phyloP scores from a whole-genome alignment of 78 protist species.

The Diacronema lutheri region DNA sequence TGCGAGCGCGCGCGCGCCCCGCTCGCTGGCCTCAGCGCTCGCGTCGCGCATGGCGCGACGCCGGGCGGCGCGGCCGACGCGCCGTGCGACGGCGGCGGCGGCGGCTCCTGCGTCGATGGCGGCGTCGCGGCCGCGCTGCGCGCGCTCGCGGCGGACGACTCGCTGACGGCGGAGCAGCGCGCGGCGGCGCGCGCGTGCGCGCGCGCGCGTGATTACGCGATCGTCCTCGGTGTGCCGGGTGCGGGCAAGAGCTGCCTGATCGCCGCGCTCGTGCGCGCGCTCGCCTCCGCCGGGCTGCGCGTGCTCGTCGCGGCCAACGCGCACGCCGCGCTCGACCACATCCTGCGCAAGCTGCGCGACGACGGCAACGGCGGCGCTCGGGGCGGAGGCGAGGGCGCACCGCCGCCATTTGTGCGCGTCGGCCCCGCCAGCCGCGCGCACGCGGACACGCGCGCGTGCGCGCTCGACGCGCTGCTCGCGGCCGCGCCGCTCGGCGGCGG shows the following conservation, averaged over 20 bases:
- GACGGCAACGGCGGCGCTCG: too few species aligned
- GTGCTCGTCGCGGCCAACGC: slow-evolving; percentile 72
- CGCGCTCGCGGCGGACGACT: background rate
- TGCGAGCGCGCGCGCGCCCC: background rate
- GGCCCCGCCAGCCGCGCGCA: background rate
- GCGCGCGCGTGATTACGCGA: slow-evolving; percentile 1
- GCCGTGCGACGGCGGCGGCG: too few species aligned
- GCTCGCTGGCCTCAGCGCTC: background rate
- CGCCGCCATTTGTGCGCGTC: slow-evolving; percentile 4
- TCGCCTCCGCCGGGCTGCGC: slow-evolving; percentile 4
- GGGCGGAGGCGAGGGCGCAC: background rate
- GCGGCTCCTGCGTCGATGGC: too few species aligned
- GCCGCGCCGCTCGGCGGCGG: background rate
- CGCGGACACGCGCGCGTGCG: background rate
- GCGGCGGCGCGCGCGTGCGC: background rate
- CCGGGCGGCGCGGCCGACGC: background rate
- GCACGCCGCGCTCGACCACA: slow-evolving; percentile 73
- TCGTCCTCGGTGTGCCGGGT: slow-evolving; percentile 14
- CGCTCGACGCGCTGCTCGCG: background rate
- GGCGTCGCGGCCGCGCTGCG: background rate
- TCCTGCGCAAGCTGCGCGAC: slow-evolving; percentile 49
- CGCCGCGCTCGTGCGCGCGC: background rate
- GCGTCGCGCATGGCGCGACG: background rate
- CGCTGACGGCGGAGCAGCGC: slow-evolving; percentile 1
- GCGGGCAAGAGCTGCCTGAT: slow-evolving; percentile 11